These are phyloP conservation scores for Melampsora americana DNA, from an alignment of 1,284 basidiomycete genomes.

Conservation along the genomic window DNA sequence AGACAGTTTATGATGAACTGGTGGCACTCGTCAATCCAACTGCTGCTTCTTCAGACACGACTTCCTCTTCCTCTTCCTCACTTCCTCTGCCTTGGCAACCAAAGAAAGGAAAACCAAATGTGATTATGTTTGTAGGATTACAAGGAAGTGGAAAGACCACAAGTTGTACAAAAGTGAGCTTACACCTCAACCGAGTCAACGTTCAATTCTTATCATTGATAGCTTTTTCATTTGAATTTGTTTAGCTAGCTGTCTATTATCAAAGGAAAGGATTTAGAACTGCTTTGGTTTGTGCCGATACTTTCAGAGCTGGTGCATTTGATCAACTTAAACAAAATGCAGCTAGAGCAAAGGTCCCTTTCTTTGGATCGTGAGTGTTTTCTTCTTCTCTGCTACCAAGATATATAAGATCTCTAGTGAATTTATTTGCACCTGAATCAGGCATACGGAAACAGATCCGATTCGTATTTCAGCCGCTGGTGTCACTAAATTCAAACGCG, in stretches of 20 bases:
- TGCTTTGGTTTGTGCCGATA: conserved; percentile 98
- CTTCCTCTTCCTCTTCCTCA: conserved; percentile 43
- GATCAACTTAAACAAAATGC: conserved; percentile 89
- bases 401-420: neutral
- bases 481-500: conserved; percentile 94
- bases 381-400: neutral
- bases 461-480: conserved; percentile 90
- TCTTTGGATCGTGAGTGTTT: conserved; percentile 73
- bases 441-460: conserved; percentile 96
- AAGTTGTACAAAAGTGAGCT: conserved; percentile 75
- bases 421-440: neutral
- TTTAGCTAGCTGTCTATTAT: conserved; percentile 83
- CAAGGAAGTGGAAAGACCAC: conserved; percentile 99
- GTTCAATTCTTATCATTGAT: neutral
- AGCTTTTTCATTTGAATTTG: conserved; percentile 31
- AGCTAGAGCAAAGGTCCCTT: conserved; percentile 96
- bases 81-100: conserved; percentile 62
- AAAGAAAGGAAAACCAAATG: conserved; percentile 87
- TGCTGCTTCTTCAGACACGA: conserved; percentile 60
- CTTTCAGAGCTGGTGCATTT: conserved; percentile 98
- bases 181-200: neutral
- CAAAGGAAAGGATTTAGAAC: conserved; percentile 95
- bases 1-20: conserved; percentile 96
- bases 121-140: conserved; percentile 96
- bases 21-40: conserved; percentile 92